Evolutionary conservation across 1,284 basidiomycete species (phyloP).

Genomic region (Cutaneotrichosporon cutaneum): DNA sequence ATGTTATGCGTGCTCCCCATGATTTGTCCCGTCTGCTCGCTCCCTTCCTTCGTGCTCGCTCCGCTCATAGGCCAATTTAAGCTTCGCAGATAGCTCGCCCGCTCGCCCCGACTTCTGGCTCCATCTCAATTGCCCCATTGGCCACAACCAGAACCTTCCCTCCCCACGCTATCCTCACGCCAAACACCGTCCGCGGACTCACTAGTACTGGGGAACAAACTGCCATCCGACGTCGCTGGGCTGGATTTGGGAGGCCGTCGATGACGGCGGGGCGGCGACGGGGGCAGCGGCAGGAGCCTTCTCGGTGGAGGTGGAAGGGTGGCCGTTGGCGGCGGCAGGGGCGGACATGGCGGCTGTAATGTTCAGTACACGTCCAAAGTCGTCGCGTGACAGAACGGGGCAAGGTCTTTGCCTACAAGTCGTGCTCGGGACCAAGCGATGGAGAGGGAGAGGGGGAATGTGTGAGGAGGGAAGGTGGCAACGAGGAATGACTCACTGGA

Average conservation of each 20-base stretch:
- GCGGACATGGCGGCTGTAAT: constrained; percentile 31
- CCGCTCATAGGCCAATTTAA: not conserved
- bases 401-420: not conserved
- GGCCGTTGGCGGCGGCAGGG: constrained; percentile 33
- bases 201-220: constrained; percentile 92
- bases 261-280: constrained; percentile 9
- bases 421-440: not conserved
- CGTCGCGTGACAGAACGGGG: not conserved
- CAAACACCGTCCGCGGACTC: constrained; percentile 25
- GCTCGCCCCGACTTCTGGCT: not conserved
- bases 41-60: not conserved
- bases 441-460: not conserved
- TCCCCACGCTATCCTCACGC: not conserved
- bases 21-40: not conserved
- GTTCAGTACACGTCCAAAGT: not conserved
- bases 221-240: constrained; percentile 77
- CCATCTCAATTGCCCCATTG: not conserved
- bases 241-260: constrained; percentile 21
- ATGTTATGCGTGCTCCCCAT: not conserved
- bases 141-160: not conserved
- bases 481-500: not conserved
- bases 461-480: not conserved
- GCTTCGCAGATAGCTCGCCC: not conserved
- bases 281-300: constrained; percentile 4
- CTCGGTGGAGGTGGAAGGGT: constrained; percentile 29